Evolutionary conservation across 768 basidiomycete genomes (phyloP).

Genomic region (Omphalotus guepiniiformis): DNA sequence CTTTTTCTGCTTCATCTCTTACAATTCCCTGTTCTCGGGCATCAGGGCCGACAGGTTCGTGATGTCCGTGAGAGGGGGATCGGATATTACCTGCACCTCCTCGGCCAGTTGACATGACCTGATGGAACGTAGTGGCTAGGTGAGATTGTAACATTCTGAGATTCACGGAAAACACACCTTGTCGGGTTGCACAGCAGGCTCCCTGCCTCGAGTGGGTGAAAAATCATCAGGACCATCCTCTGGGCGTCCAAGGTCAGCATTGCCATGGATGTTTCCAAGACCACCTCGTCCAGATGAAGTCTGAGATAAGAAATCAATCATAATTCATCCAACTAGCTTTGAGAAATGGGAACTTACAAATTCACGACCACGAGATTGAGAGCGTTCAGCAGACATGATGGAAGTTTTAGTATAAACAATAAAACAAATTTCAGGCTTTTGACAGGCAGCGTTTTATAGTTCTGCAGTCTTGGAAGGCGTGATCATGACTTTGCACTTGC

Average conservation of each 20-base stretch:
- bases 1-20: conserved; percentile 21
- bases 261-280: conserved; percentile 56
- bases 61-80: conserved; percentile 61
- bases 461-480: too few relatives aligned
- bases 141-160: too few relatives aligned
- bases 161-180: conserved; percentile 25
- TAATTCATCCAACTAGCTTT: background rate
- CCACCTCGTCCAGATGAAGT: conserved; percentile 67
- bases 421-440: too few relatives aligned
- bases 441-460: too few relatives aligned
- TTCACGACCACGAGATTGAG: conserved; percentile 4
- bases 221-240: conserved; percentile 50
- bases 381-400: conserved; percentile 1
- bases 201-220: conserved; percentile 57
- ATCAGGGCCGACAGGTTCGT: conserved; percentile 11
- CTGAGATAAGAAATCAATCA: conserved; percentile 20
- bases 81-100: conserved; percentile 87
- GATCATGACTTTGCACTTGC: too few relatives aligned
- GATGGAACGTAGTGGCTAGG: conserved; percentile 10
- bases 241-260: conserved; percentile 42
- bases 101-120: conserved; percentile 60
- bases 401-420: too few relatives aligned
- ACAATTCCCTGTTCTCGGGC: background rate
- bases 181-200: conserved; percentile 35
- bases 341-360: background rate